A percentile compares a stretch with the other conserved stretches of the same genome.
phyloP scores from a whole-genome alignment of 2,329 filamentous ascomycete genomes.

The Aspergillus sojae region DNA sequence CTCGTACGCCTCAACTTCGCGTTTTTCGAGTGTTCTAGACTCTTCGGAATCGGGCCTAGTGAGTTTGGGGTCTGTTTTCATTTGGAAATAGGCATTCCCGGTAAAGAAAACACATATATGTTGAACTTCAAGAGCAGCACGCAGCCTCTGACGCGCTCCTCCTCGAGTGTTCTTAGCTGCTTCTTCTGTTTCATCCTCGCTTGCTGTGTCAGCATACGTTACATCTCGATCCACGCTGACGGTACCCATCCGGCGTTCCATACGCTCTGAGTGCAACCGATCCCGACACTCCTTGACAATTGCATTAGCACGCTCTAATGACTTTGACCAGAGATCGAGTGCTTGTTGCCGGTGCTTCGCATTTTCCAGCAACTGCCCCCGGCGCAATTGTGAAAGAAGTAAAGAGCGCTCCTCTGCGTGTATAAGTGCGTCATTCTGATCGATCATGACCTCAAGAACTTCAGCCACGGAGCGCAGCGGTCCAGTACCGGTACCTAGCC shows the following conservation, averaged over 20 bases:
- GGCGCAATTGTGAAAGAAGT: slow-evolving; percentile 64
- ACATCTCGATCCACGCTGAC: slow-evolving; percentile 23
- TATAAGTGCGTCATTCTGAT: slow-evolving; percentile 72
- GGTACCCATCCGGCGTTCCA: slow-evolving; percentile 28
- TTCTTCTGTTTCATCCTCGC: slow-evolving; percentile 42
- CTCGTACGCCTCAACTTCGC: slow-evolving; percentile 75
- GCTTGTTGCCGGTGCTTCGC: slow-evolving; percentile 69
- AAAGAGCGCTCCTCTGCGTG: slow-evolving; percentile 69
- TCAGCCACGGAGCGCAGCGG: slow-evolving; percentile 81
- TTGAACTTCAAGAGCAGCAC: slow-evolving; percentile 74
- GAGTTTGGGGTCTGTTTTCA: slow-evolving; percentile 69
- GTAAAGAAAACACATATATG: slow-evolving; percentile 85
- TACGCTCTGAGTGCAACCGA: slow-evolving; percentile 57
- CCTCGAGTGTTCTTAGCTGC: slow-evolving; percentile 52
- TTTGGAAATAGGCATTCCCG: slow-evolving; percentile 80
- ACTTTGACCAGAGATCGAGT: slow-evolving; percentile 68
- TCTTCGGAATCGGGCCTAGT: slow-evolving; percentile 69
- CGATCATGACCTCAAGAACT: slow-evolving; percentile 88
- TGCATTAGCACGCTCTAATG: slow-evolving; percentile 51
- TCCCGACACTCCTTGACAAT: slow-evolving; percentile 65
- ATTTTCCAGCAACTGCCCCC: slow-evolving; percentile 80
- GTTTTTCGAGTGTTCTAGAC: slow-evolving; percentile 66
- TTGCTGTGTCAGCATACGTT: slow-evolving; percentile 18
- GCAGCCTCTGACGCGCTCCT: slow-evolving; percentile 66
- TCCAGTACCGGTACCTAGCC: slow-evolving; percentile 63